phyloP scores from a whole-genome alignment of 805 yeast species.

The Myxozyma lipomycoides region DNA sequence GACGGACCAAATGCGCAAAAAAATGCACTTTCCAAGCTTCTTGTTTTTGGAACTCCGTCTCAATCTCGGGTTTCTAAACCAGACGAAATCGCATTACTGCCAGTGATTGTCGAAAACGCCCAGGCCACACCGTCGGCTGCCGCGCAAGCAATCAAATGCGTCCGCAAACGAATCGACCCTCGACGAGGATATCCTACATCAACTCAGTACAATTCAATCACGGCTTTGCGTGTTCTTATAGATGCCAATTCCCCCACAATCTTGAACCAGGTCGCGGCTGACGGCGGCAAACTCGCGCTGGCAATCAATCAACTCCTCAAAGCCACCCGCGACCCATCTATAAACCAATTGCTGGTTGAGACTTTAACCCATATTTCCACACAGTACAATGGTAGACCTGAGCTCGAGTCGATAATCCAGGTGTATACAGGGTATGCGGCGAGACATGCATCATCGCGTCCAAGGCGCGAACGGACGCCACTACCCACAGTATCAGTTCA shows the following conservation, averaged over 20 bases:
- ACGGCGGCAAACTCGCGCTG: constrained; percentile 7
- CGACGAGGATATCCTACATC: constrained; percentile 2
- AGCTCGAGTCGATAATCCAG: neutral
- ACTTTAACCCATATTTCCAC: constrained; percentile 2
- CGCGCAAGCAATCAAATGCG: constrained; percentile 12
- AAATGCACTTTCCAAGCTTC: neutral
- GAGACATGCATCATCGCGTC: neutral
- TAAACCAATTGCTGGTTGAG: constrained; percentile 3
- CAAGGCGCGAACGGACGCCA: neutral
- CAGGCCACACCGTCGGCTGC: constrained; percentile 24
- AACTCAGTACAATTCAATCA: constrained; percentile 20
- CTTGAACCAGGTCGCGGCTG: constrained; percentile 6
- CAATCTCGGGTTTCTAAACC: neutral
- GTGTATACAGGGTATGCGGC: constrained; percentile 2
- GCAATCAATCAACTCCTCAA: constrained; percentile 6
- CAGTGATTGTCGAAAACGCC: constrained; percentile 25
- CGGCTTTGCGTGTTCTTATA: constrained; percentile 16
- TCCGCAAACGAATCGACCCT: constrained; percentile 21
- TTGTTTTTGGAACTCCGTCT: neutral
- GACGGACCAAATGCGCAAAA: constrained; percentile 3
- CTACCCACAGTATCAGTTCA: constrained; percentile 1
- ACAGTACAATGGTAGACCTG: neutral
- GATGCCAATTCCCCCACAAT: constrained; percentile 17
- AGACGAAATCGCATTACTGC: constrained; percentile 20
- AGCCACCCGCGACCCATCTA: constrained; percentile 12